These are phyloP conservation scores for Ogataea angusta DNA, from an alignment of 805 yeast species.

Conservation along the genomic window DNA sequence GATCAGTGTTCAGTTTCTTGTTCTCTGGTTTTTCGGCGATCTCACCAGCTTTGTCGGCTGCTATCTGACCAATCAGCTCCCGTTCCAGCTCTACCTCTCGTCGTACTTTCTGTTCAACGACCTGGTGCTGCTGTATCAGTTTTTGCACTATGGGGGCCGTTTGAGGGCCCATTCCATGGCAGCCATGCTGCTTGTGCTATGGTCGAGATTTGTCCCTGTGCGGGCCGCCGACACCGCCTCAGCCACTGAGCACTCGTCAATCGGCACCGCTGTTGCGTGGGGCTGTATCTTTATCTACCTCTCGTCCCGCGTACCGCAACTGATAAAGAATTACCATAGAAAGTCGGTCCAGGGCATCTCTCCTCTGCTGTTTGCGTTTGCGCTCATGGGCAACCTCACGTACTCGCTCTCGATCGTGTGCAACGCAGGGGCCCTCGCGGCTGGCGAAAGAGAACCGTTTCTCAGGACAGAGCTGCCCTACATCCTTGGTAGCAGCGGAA, in stretches of 20 bases:
- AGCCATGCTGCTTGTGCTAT: slow-evolving; percentile 3
- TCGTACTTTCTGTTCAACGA: slow-evolving; percentile 74
- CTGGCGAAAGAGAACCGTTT: slow-evolving; percentile 42
- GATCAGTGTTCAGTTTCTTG: slow-evolving; percentile 29
- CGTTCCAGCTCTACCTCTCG: slow-evolving; percentile 76
- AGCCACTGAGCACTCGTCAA: not conserved
- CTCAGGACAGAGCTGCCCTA: slow-evolving; percentile 73
- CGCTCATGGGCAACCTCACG: slow-evolving; percentile 72
- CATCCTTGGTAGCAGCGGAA: slow-evolving; percentile 81
- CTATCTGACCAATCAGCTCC: slow-evolving; percentile 67
- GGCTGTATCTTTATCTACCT: slow-evolving; percentile 71
- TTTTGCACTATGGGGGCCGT: slow-evolving; percentile 57
- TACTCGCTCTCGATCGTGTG: slow-evolving; percentile 74
- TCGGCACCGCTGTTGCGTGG: slow-evolving; percentile 64
- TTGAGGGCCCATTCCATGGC: not conserved
- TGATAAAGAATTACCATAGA: slow-evolving; percentile 68
- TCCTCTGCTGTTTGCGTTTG: slow-evolving; percentile 73
- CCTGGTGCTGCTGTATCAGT: slow-evolving; percentile 63
- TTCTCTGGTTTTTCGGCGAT: slow-evolving; percentile 36
- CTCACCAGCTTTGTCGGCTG: slow-evolving; percentile 56
- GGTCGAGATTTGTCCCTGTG: slow-evolving; percentile 33
- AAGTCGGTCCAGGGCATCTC: slow-evolving; percentile 87
- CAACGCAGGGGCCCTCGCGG: slow-evolving; percentile 49
- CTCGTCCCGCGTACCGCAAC: slow-evolving; percentile 79
- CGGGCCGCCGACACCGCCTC: slow-evolving; percentile 1